phyloP scores from a whole-genome alignment of 306 rosid genomes.

The Trifolium subterraneum region DNA sequence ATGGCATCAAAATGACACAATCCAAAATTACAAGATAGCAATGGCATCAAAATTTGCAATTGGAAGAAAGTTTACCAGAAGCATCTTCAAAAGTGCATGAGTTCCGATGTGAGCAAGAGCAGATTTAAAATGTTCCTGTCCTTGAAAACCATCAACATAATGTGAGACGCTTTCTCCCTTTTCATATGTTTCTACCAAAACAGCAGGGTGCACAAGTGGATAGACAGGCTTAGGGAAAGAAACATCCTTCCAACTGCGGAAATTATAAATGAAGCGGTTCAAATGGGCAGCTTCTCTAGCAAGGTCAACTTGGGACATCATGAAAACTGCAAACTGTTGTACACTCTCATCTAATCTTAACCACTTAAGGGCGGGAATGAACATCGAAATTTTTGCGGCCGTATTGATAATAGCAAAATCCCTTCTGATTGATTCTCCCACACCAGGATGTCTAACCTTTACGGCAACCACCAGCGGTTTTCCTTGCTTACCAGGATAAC shows the following conservation, averaged over 20 bases:
- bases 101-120: constrained; percentile 99
- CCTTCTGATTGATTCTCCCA: constrained; percentile 95
- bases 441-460: constrained; percentile 98
- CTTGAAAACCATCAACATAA: constrained; percentile 84
- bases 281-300: constrained; percentile 99
- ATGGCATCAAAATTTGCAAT: constrained; percentile 29
- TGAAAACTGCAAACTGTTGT: constrained; percentile 97
- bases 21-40: constrained; percentile 24
- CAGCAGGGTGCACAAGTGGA: constrained; percentile 98
- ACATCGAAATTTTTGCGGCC: constrained; percentile 72
- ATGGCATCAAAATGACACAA: constrained; percentile 30
- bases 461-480: constrained; percentile 87
- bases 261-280: constrained; percentile 94
- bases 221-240: constrained; percentile 97
- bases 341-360: constrained; percentile 98
- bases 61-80: constrained; percentile 69
- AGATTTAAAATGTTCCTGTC: constrained; percentile 76
- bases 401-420: constrained; percentile 85
- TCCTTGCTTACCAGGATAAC: constrained; percentile 87
- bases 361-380: constrained; percentile 90
- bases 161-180: constrained; percentile 90
- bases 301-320: constrained; percentile 99
- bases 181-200: constrained; percentile 95
- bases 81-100: constrained; percentile 98
- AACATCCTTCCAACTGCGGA: constrained; percentile 94